These are phyloP conservation scores for Boletus albobrunnescens DNA, from an alignment of 1,284 basidiomycete species.

Conservation along the genomic window DNA sequence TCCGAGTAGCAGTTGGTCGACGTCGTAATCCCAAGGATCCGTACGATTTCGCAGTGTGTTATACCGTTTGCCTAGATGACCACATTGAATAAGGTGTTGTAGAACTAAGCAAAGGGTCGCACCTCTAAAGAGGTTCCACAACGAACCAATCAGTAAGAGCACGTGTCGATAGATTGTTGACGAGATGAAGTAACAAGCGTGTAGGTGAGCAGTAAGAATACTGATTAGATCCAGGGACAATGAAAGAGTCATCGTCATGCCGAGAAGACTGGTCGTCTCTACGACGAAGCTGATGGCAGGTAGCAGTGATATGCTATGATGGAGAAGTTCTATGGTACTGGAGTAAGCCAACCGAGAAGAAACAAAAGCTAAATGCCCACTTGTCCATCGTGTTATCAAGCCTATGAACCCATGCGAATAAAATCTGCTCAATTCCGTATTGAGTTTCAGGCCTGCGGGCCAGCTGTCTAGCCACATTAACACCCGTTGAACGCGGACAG, in stretches of 20 bases:
- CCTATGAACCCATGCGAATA: slow-evolving; percentile 70
- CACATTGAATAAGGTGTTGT: not conserved
- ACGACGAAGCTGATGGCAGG: slow-evolving; percentile 35
- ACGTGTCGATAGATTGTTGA: slow-evolving; percentile 63
- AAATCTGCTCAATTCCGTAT: slow-evolving; percentile 85
- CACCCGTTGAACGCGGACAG: slow-evolving; percentile 49
- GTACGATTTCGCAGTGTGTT: slow-evolving; percentile 80
- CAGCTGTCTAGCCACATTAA: slow-evolving; percentile 89
- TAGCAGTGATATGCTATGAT: slow-evolving; percentile 20
- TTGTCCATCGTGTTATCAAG: slow-evolving; percentile 62
- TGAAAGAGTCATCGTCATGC: slow-evolving; percentile 69
- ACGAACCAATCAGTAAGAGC: slow-evolving; percentile 56
- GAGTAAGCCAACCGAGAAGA: slow-evolving; percentile 6
- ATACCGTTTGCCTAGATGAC: slow-evolving; percentile 70
- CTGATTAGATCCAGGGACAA: slow-evolving; percentile 64
- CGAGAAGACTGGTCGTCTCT: slow-evolving; percentile 56
- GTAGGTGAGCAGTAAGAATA: slow-evolving; percentile 71
- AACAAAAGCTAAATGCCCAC: slow-evolving; percentile 40
- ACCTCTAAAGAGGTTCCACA: slow-evolving; percentile 97
- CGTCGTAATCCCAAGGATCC: slow-evolving; percentile 87
- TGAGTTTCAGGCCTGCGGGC: slow-evolving; percentile 95
- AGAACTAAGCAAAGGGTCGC: slow-evolving; percentile 18
- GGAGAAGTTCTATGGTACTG: slow-evolving; percentile 20
- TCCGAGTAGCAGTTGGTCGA: slow-evolving; percentile 92
- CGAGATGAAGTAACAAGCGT: slow-evolving; percentile 67